Evolutionary conservation across 148 eudicot genomes (phyloP), one percentile per base, ranked within the genome.

Genomic region (Tetragonia tetragonoides): DNA sequence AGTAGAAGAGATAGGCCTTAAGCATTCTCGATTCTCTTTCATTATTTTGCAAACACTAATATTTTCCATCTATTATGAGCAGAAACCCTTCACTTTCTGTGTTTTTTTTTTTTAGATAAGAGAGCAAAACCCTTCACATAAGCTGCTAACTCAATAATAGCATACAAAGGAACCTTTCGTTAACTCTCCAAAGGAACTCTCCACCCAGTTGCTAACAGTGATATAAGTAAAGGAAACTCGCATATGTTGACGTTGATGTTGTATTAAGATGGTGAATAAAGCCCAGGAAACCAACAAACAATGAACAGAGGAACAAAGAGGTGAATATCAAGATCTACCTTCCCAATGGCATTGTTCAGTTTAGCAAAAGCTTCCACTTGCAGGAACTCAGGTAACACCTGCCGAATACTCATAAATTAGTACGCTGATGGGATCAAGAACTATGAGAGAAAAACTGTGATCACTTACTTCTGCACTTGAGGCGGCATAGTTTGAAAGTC

Each of bases 321-420:
- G 41, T 28, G 10, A 46, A 76, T 14, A 46, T 66, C 54, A 18
- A 65, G 15, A 72, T 69, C 51, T 88, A 95, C 99, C 97, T 93
- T 95, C 75, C 97, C 97, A 66, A 95, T 95, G 80, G 99, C 97
- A 84, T 80, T 90, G 86, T 91, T 95, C 74, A 95, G 82, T 87
- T 91, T 95, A 64, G 92, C 78, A 90, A 95, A 95, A 82, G 99
- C 99, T 85, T 95, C 99, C 78, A 93, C 99, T 90, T 91, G 97
- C 77, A 95, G 85, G 74, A 95, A 91, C 74, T 95, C 99, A 21
- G 99, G 97, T 69, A 95, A 87, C 66, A 93, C 90, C 99, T 95
- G 85, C 84, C 87, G 47, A 77, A 9, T 60, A 68, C 51, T 78
- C 28, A 82, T 68, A 21, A 46, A 62, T 81, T 69, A 80, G 73